These are phyloP conservation scores for Geopyxis carbonaria DNA, from an alignment of 495 filamentous ascomycete species.

Conservation along the genomic window DNA sequence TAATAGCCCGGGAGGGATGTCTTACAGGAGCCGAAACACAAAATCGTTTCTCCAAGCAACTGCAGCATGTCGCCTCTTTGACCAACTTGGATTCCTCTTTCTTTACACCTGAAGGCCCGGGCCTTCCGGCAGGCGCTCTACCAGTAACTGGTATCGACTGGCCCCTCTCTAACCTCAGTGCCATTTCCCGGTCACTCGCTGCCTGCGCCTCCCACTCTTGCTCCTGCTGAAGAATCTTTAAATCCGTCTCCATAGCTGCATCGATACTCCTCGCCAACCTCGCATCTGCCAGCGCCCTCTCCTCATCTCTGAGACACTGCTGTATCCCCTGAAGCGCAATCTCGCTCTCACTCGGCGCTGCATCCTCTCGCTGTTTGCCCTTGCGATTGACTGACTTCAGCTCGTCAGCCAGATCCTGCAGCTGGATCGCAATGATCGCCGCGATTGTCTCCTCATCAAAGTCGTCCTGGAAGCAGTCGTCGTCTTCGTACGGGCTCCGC, in stretches of 20 bases:
- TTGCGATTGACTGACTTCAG: conserved; percentile 12
- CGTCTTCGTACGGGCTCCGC: too few species aligned
- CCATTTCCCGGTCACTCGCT: conserved; percentile 7
- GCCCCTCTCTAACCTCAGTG: conserved; percentile 6
- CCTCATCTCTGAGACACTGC: conserved; percentile 2
- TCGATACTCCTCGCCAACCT: conserved; percentile 11
- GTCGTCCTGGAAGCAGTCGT: too few species aligned
- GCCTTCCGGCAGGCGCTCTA: neutral
- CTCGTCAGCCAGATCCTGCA: conserved; percentile 7
- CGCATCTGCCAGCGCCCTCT: conserved; percentile 6
- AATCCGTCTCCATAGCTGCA: conserved; percentile 9
- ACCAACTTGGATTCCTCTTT: neutral
- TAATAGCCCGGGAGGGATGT: conserved; percentile 1
- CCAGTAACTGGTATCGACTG: neutral
- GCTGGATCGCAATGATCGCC: conserved; percentile 12
- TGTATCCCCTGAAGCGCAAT: conserved; percentile 12
- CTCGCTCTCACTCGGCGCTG: conserved; percentile 6
- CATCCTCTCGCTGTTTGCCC: conserved; percentile 9
- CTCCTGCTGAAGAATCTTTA: conserved; percentile 4
- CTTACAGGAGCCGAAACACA: conserved; percentile 2
- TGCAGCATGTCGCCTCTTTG: neutral
- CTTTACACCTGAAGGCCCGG: neutral
- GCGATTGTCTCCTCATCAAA: too few species aligned
- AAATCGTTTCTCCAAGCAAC: conserved; percentile 10
- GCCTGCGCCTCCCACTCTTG: conserved; percentile 1